phyloP scores from a whole-genome alignment of 2,329 filamentous ascomycete species.

The Penicillium hordei region DNA sequence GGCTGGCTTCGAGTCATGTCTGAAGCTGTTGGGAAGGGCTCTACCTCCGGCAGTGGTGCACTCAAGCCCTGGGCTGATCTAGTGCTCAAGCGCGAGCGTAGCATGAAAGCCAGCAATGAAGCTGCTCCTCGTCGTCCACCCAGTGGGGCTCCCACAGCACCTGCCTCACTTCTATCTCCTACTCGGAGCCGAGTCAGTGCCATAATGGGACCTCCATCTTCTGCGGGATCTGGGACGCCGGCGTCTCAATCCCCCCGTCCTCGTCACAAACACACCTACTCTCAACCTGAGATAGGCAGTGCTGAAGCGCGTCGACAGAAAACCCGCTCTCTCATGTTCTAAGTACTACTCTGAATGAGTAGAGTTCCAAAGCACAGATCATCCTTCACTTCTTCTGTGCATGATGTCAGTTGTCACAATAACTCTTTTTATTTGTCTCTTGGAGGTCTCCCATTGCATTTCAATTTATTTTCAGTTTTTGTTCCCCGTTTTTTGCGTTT shows the following conservation, averaged over 20 bases:
- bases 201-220: constrained; percentile 20
- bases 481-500: background rate
- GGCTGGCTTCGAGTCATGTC: constrained; percentile 88
- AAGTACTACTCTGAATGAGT: constrained; percentile 14
- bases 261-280: constrained; percentile 43
- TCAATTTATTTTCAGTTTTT: constrained; percentile 9
- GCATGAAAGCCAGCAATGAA: constrained; percentile 34
- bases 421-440: constrained; percentile 22
- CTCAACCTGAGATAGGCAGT: constrained; percentile 40
- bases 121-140: constrained; percentile 28
- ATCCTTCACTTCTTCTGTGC: constrained; percentile 25
- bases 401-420: constrained; percentile 28
- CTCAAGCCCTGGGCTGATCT: constrained; percentile 63
- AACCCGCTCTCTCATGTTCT: constrained; percentile 45
- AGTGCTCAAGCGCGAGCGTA: constrained; percentile 53
- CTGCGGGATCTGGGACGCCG: constrained; percentile 29
- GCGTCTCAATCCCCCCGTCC: constrained; percentile 34
- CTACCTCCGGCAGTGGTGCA: constrained; percentile 42
- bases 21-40: constrained; percentile 64
- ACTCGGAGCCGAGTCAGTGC: constrained; percentile 26
- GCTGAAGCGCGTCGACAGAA: constrained; percentile 42
- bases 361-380: constrained; percentile 13
- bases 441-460: constrained; percentile 2
- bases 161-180: constrained; percentile 24
- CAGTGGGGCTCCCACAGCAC: constrained; percentile 18